Evolutionary conservation across 768 basidiomycete species (phyloP), one percentile per base, ranked within the genome.

Genomic region (Leccinellum albellum): DNA sequence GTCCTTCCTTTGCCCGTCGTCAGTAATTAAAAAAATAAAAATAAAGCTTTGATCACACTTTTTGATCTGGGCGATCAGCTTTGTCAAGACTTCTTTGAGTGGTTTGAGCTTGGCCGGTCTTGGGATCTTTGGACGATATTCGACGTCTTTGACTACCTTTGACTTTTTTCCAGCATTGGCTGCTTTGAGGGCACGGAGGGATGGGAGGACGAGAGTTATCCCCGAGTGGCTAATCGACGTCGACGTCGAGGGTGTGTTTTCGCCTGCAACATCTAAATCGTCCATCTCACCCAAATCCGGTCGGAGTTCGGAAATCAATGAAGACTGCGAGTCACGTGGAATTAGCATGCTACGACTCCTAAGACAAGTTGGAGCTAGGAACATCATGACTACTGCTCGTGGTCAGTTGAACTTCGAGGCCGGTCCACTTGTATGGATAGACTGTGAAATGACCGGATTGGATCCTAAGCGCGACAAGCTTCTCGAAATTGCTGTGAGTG

Each of bases 391-490:
- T 3, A 17, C 35, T 17, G 17, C 35, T 17, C 35, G 21, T 17
- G 23, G 40, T 24, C 55, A 4, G 26, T 12, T 67, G 9, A 58
- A 46, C 46, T 59, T 49, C 5, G 42, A 58, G 12, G 48, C 47
- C 1, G 66, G 63, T 5, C 65, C 65, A 7, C 58, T 67, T 7
- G 66, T 66, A 46, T 94, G 91, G 91, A 79, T 93, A 51, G 91
- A 94, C 70, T 91, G 89, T 63, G 91, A 94, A 74, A 94, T 93
- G 82, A 92, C 91, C 3, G 91, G 91, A 4, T 77, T 94, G 37
- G 72, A 88, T 65, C 79, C 79, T 4, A 76, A 78, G 49, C 84
- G 73, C 40, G 88, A 92, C 71, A 84, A 81, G 60, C 82, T 93
- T 28, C 68, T 94, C 3, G 94, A 96, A 72, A 88, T 95, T 66